phyloP scores from a whole-genome alignment of 2,329 filamentous ascomycete species.

The Seiridium cupressi region DNA sequence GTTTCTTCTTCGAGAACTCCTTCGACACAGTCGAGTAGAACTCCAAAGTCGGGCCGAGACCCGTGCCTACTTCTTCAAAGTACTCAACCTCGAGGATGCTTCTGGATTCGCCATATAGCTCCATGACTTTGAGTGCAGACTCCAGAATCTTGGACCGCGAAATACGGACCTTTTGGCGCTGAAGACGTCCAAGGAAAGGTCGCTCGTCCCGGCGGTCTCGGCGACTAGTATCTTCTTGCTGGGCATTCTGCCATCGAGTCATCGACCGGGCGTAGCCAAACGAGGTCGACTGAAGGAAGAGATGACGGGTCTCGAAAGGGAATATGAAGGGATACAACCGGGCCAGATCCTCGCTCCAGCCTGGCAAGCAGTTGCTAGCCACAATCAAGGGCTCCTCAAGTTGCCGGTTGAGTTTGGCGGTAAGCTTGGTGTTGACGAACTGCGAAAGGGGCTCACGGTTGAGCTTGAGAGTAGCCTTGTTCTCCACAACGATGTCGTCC shows the following conservation, averaged over 20 bases:
- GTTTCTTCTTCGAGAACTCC: constrained; percentile 95
- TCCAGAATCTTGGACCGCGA: constrained; percentile 92
- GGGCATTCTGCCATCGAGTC: constrained; percentile 93
- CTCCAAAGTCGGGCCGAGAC: constrained; percentile 90
- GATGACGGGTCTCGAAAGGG: constrained; percentile 93
- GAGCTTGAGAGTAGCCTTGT: constrained; percentile 67
- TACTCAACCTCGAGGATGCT: constrained; percentile 97
- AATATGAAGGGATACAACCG: constrained; percentile 95
- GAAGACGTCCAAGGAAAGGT: constrained; percentile 85
- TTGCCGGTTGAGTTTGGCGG: constrained; percentile 94
- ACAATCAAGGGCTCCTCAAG: constrained; percentile 96
- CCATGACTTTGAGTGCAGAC: constrained; percentile 97
- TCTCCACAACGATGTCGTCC: constrained; percentile 83
- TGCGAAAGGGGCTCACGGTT: constrained; percentile 83
- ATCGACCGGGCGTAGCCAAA: constrained; percentile 98
- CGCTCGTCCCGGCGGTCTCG: constrained; percentile 85
- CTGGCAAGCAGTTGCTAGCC: constrained; percentile 91
- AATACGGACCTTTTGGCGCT: constrained; percentile 97
- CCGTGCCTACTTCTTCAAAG: constrained; percentile 97
- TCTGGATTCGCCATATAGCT: constrained; percentile 93
- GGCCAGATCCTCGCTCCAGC: constrained; percentile 93
- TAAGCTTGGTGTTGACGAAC: constrained; percentile 98
- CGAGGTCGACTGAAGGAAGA: constrained; percentile 96
- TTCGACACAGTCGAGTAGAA: constrained; percentile 98
- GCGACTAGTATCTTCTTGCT: constrained; percentile 76